Percentiles rank a stretch among this genome's conserved stretches.
Evolutionary conservation across 208 protist species (phyloP).

Genomic region (Trichomonas gallinae): DNA sequence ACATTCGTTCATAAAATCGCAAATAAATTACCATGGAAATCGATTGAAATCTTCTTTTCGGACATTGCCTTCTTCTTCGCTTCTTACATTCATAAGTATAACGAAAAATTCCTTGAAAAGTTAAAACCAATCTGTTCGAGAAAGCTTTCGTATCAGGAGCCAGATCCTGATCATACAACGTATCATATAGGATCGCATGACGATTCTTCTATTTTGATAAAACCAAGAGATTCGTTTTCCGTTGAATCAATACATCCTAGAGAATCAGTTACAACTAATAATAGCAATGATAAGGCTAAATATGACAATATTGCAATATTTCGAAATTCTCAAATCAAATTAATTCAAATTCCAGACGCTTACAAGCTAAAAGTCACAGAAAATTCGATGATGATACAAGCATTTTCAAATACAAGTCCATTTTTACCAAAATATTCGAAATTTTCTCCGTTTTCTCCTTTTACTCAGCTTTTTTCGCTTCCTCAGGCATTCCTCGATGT

Average conservation of each 20-base stretch:
- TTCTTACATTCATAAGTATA: neutral
- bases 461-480: neutral
- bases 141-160: neutral
- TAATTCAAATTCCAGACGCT: neutral
- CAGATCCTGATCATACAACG: neutral
- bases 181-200: neutral
- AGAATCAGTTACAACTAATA: neutral
- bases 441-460: neutral
- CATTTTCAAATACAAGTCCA: neutral
- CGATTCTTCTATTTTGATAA: neutral
- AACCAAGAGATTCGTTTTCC: neutral
- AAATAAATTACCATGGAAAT: neutral
- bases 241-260: neutral
- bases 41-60: neutral
- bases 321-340: neutral
- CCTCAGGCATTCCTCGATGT: neutral
- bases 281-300: neutral
- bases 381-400: neutral
- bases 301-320: neutral
- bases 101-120: neutral
- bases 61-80: neutral
- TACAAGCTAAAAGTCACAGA: neutral
- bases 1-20: neutral
- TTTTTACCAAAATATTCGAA: neutral
- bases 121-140: neutral